Percentiles rank a stretch among this genome's conserved stretches.
These are phyloP conservation scores for Malassezia yamatoensis DNA, from an alignment of 1,284 basidiomycete genomes.

Conservation along the genomic window DNA sequence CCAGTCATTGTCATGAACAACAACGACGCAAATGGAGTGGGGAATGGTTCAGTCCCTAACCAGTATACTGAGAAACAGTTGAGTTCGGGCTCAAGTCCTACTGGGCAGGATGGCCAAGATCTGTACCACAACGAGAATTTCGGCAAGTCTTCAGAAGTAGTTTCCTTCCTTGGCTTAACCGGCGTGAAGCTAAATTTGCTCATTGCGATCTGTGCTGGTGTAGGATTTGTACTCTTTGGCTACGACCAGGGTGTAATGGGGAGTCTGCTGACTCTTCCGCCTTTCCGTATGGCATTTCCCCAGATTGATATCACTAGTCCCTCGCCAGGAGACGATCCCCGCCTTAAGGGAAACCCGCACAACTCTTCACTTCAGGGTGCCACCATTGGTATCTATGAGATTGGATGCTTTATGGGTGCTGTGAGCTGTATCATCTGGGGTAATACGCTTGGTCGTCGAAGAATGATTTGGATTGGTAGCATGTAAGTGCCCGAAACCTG, in stretches of 20 bases:
- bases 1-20: too few relatives aligned
- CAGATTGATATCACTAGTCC: conserved; percentile 21
- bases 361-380: conserved; percentile 32
- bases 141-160: not conserved
- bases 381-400: conserved; percentile 42
- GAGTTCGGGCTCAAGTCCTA: too few relatives aligned
- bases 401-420: conserved; percentile 39
- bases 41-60: too few relatives aligned
- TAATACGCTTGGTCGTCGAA: conserved; percentile 35
- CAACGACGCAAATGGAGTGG: too few relatives aligned
- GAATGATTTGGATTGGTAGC: conserved; percentile 40
- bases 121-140: not conserved
- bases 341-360: not conserved
- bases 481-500: not conserved
- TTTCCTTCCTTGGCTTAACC: conserved; percentile 2
- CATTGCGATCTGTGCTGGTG: conserved; percentile 39
- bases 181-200: conserved; percentile 31
- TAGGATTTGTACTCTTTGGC: conserved; percentile 43
- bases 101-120: not conserved
- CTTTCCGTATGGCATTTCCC: conserved; percentile 33
- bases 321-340: not conserved
- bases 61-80: too few relatives aligned
- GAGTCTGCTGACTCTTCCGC: conserved; percentile 35
- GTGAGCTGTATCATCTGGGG: conserved; percentile 41
- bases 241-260: conserved; percentile 46